Evolutionary conservation across 202 grass and related monocot species (phyloP).

Genomic region (Sporobolus alterniflorus): DNA sequence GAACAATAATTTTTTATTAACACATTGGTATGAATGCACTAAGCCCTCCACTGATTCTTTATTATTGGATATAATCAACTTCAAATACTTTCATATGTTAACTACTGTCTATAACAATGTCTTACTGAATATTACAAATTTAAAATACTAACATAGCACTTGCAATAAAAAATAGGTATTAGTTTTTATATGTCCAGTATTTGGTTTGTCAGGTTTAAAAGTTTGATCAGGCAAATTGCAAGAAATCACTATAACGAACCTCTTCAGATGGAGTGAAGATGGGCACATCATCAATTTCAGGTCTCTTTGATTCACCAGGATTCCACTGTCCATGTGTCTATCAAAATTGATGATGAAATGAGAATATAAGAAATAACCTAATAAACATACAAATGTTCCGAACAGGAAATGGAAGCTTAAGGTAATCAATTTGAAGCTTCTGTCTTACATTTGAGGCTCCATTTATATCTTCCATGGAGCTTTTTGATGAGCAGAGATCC

Average conservation of each 20-base stretch:
- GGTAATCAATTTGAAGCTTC: slow-evolving; percentile 33
- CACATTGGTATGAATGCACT: neutral
- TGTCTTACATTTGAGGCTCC: slow-evolving; percentile 39
- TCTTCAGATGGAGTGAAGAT: slow-evolving; percentile 91
- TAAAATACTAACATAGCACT: neutral
- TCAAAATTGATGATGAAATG: slow-evolving; percentile 2
- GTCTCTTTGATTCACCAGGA: slow-evolving; percentile 62
- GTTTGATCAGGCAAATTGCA: neutral
- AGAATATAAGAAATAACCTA: neutral
- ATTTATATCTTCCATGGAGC: neutral
- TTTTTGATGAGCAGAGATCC: slow-evolving; percentile 42
- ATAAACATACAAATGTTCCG: neutral
- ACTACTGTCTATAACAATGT: neutral
- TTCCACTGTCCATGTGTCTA: slow-evolving; percentile 54
- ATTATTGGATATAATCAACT: neutral
- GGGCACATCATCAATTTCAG: slow-evolving; percentile 82
- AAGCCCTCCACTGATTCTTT: neutral
- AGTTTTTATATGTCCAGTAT: neutral
- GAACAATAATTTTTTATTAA: slow-evolving; percentile 34
- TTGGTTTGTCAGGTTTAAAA: neutral
- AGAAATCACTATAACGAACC: slow-evolving; percentile 35
- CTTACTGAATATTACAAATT: neutral
- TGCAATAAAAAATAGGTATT: neutral
- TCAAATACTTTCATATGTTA: neutral
- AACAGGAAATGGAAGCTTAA: neutral